A percentile compares a stretch with the other conserved stretches of the same genome.
phyloP scores from a whole-genome alignment of 2,329 filamentous ascomycete species.

The Aspergillus ruber region DNA sequence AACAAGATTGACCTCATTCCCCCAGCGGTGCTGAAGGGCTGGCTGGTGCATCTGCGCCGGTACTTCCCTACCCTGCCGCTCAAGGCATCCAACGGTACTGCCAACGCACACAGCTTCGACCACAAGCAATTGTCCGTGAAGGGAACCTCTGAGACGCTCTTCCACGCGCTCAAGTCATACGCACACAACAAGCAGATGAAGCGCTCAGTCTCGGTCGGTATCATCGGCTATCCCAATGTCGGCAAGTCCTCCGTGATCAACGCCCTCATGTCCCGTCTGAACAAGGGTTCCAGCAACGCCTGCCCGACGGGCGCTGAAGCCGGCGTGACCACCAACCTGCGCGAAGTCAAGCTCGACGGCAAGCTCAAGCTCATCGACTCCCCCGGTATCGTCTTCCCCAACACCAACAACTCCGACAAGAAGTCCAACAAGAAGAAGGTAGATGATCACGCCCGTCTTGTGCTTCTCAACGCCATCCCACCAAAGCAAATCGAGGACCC shows the following conservation, averaged over 20 bases:
- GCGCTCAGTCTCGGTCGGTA: conserved; percentile 81
- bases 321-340: conserved; percentile 81
- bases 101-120: conserved; percentile 86
- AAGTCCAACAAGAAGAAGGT: conserved; percentile 57
- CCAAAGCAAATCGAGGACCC: conserved; percentile 93
- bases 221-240: conserved; percentile 93
- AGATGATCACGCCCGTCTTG: conserved; percentile 71
- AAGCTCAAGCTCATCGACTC: conserved; percentile 91
- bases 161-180: conserved; percentile 85
- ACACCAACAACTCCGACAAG: conserved; percentile 48
- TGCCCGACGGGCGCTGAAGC: conserved; percentile 89
- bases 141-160: conserved; percentile 75
- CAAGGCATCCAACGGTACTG: conserved; percentile 71
- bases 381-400: conserved; percentile 89
- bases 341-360: conserved; percentile 88
- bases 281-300: conserved; percentile 55
- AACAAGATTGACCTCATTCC: conserved; percentile 96
- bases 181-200: conserved; percentile 78
- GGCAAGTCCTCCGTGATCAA: conserved; percentile 97
- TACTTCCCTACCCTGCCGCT: conserved; percentile 90
- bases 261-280: conserved; percentile 71
- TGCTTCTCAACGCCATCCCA: conserved; percentile 85
- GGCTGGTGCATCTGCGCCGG: conserved; percentile 76
- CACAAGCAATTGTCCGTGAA: conserved; percentile 84
- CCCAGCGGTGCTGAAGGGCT: conserved; percentile 70